Conservation (phyloP, 371 early-diverging fungal genomes). For the Syncephalis fuscata region DNA sequence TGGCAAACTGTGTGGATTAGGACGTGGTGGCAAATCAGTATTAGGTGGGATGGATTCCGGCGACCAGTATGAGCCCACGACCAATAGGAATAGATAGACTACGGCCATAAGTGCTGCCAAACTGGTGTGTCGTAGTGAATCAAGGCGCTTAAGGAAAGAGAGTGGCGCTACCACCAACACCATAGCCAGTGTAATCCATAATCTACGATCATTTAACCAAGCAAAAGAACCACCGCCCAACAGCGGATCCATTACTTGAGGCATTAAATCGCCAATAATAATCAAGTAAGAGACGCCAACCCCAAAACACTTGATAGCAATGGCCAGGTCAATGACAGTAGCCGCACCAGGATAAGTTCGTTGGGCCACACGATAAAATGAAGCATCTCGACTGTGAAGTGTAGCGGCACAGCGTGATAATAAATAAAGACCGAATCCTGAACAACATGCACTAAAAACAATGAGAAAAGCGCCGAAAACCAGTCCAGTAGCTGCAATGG, state of each 20-base stretch:
- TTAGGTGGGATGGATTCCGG: conserved; percentile 25
- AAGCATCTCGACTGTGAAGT: conserved; percentile 57
- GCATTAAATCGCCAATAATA: conserved; percentile 90
- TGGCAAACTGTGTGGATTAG: conserved; percentile 21
- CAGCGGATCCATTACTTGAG: conserved; percentile 34
- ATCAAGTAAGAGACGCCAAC: conserved; percentile 98
- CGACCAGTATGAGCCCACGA: conserved; percentile 58
- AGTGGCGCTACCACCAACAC: conserved; percentile 48
- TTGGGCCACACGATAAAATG: conserved; percentile 79
- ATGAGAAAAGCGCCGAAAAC: conserved; percentile 65
- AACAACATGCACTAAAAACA: conserved; percentile 49
- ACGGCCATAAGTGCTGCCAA: conserved; percentile 82
- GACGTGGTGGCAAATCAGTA: conserved; percentile 13
- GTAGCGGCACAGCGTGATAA: conserved; percentile 54
- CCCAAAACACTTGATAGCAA: conserved; percentile 99
- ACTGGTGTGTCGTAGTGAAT: conserved; percentile 92
- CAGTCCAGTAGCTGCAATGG: conserved; percentile 76
- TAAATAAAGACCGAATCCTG: conserved; percentile 73
- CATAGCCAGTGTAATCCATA: conserved; percentile 80
- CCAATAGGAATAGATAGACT: conserved; percentile 72
- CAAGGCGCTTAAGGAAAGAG: conserved; percentile 68
- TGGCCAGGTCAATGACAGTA: conserved; percentile 86
- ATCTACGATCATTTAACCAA: conserved; percentile 34
- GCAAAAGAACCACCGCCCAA: conserved; percentile 6
- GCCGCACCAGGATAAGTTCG: conserved; percentile 86